A percentile compares a stretch with the other conserved stretches of the same genome.
These are phyloP conservation scores for Waltergamsia citrina DNA, from an alignment of 2,329 filamentous ascomycete genomes.

Conservation along the genomic window DNA sequence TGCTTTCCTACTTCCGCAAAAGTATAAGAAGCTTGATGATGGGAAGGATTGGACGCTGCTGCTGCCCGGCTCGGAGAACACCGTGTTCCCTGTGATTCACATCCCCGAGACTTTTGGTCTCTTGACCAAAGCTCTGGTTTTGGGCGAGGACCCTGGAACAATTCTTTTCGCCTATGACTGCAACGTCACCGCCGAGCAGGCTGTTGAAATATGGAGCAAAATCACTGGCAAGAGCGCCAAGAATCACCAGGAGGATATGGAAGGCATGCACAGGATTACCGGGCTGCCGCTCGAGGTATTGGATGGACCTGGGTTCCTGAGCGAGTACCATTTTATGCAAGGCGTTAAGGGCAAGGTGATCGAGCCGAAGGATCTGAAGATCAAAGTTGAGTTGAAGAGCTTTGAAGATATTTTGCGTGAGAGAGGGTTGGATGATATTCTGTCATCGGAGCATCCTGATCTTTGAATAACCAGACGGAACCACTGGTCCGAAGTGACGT, in stretches of 20 bases:
- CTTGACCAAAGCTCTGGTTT: slow-evolving; percentile 32
- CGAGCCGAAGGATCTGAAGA: slow-evolving; percentile 26
- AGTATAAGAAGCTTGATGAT: slow-evolving; percentile 12
- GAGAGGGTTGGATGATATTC: slow-evolving; percentile 7
- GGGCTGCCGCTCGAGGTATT: slow-evolving; percentile 26
- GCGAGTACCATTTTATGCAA: slow-evolving; percentile 30
- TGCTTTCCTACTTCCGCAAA: slow-evolving; percentile 8
- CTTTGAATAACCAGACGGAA: no score
- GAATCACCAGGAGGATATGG: slow-evolving; percentile 15
- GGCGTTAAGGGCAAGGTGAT: slow-evolving; percentile 23
- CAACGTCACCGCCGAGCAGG: slow-evolving; percentile 20
- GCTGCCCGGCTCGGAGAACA: slow-evolving; percentile 13
- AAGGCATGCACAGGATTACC: slow-evolving; percentile 22
- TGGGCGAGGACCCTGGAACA: slow-evolving; percentile 24
- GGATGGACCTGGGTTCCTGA: slow-evolving; percentile 20
- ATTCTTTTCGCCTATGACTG: slow-evolving; percentile 35
- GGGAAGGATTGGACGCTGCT: slow-evolving; percentile 18
- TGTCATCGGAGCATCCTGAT: no score
- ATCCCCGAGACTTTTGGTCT: slow-evolving; percentile 25
- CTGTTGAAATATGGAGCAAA: slow-evolving; percentile 21
- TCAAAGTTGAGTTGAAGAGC: slow-evolving; percentile 13
- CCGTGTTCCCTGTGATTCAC: slow-evolving; percentile 28
- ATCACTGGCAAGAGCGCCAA: slow-evolving; percentile 24
- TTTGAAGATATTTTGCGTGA: slow-evolving; percentile 19
- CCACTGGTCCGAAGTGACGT: no score